Evolutionary conservation across 2,329 filamentous ascomycete species (phyloP).

Genomic region (Exophiala aquamarina): DNA sequence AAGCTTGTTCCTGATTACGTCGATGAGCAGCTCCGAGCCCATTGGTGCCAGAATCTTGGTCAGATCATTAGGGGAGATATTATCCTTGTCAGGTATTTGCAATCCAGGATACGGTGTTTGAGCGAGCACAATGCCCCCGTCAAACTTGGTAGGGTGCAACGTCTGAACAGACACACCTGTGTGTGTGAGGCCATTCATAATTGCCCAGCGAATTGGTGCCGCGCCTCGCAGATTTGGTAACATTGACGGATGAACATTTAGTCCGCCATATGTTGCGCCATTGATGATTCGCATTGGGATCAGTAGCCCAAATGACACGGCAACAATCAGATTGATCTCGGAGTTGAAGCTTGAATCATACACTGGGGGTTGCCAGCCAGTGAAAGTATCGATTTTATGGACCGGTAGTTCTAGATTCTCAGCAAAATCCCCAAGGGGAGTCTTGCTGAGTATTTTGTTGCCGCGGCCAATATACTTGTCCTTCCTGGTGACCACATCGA

Average conservation of each 20-base stretch:
- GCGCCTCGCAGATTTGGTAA: slow-evolving; percentile 75
- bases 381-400: slow-evolving; percentile 80
- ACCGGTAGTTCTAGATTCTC: slow-evolving; percentile 63
- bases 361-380: slow-evolving; percentile 68
- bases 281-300: slow-evolving; percentile 75
- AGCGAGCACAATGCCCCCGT: slow-evolving; percentile 72
- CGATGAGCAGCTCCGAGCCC: slow-evolving; percentile 71
- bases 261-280: slow-evolving; percentile 73
- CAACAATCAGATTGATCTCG: slow-evolving; percentile 74
- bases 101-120: slow-evolving; percentile 64
- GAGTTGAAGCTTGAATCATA: slow-evolving; percentile 35
- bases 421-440: slow-evolving; percentile 71
- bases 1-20: slow-evolving; percentile 60
- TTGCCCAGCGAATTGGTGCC: slow-evolving; percentile 81
- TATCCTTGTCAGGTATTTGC: slow-evolving; percentile 52
- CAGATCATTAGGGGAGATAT: slow-evolving; percentile 56
- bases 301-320: slow-evolving; percentile 91
- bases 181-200: slow-evolving; percentile 60
- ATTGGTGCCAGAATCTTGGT: slow-evolving; percentile 57
- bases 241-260: slow-evolving; percentile 92
- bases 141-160: slow-evolving; percentile 72
- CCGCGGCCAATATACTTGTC: slow-evolving; percentile 78
- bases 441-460: slow-evolving; percentile 54
- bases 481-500: slow-evolving; percentile 82
- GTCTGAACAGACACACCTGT: slow-evolving; percentile 88